Base-by-base conservation (phyloP, 2,329 filamentous ascomycete species). In the Trichoderma semiorbis region DNA sequence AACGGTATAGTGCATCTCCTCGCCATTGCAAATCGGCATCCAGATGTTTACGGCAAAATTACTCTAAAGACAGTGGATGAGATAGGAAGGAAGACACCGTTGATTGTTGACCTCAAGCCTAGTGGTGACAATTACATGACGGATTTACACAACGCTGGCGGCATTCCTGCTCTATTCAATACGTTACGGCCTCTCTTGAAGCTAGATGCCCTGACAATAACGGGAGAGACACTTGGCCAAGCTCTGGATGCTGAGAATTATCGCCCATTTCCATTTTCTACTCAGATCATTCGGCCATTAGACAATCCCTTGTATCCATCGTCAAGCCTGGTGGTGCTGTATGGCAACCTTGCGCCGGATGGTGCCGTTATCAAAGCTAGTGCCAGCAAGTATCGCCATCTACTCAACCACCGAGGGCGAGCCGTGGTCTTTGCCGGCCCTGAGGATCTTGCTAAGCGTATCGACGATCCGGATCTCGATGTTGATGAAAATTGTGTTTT, bases 361-460 rank as follows among this genome's bases (percentile, higher is more conserved):
- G 94, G 95, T 8, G 93, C 94, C 0, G 93, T 97, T 0, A 92
- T 94, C 72, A 98, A 98, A 78, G 97, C 97, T 75, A 97, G 94
- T 0, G 95, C 95, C 0, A 85, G 83, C 10, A 97, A 97, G 78
- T 90, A 97, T 81, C 90, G 92, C 1, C 85, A 76, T 0, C 79
- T 88, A 0, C 79, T 88, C 0, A 73, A 76, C 8, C 86, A 88
- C 72, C 80, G 81, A 0, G 86, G 86, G 0, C 80, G 72, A 0
- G 86, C 85, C 0, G 85, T 94, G 3, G 86, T 87, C 0, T 98
- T 98, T 79, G 87, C 85, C 0, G 92, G 93, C 18, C 91, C 93
- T 36, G 93, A 91, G 1, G 94, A 95, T 1, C 83, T 98, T 14
- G 91, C 90, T 28, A 84, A 84, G 24, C 91, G 94, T 8, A 82